Percentiles rank a stretch among this genome's conserved stretches.
Evolutionary conservation across 2,329 filamentous ascomycete species (phyloP).

Genomic region (Colletotrichum endophyticum): DNA sequence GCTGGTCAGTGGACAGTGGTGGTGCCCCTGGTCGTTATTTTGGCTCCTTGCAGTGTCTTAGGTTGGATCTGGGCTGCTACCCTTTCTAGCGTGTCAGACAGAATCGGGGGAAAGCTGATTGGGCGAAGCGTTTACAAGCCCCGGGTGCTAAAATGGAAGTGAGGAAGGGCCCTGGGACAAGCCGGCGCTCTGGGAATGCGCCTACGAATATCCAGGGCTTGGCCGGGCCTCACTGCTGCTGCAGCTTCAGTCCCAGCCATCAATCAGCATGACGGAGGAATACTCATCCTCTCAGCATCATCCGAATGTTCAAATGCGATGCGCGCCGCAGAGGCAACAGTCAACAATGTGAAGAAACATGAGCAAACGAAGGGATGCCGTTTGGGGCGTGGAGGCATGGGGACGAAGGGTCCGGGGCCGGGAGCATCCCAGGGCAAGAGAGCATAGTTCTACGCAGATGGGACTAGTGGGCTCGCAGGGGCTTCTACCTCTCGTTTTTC

Average conservation of each 20-base stretch:
- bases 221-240: not conserved
- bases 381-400: not conserved
- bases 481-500: not conserved
- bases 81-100: not conserved
- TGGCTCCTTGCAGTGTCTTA: not conserved
- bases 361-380: not conserved
- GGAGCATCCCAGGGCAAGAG: not conserved
- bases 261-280: not conserved
- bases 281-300: not conserved
- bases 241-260: not conserved
- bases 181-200: not conserved
- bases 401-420: not conserved
- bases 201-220: not conserved
- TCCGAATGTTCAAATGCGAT: not conserved
- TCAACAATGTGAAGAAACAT: not conserved
- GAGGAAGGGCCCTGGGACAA: not conserved
- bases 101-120: slow-evolving; percentile 6
- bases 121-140: not conserved
- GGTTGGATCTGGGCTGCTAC: not conserved
- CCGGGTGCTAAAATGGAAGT: not conserved
- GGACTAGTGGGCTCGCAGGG: not conserved
- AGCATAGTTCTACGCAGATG: not conserved
- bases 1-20: not conserved
- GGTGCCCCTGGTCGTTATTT: not conserved
- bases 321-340: not conserved